These are phyloP conservation scores for Kodamaea derodonti DNA, from an alignment of 1,139 yeast genomes.

Conservation along the genomic window DNA sequence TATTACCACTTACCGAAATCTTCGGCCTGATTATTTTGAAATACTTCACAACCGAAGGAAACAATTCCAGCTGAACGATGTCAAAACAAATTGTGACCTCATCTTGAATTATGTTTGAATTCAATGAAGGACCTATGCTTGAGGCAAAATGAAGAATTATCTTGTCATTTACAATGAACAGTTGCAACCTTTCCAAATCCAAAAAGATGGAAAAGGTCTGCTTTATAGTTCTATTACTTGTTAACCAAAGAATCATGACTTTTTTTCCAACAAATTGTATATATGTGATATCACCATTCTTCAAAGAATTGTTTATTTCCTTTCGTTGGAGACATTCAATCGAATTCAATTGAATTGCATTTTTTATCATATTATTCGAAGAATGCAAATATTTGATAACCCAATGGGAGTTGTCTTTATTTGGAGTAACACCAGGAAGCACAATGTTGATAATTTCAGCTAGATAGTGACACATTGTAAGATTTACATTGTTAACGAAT, in stretches of 20 bases:
- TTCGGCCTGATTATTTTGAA: background rate
- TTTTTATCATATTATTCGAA: constrained; percentile 2
- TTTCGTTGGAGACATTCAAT: background rate
- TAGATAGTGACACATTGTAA: constrained; percentile 3
- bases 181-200: background rate
- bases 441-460: background rate
- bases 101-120: too few species aligned
- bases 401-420: background rate
- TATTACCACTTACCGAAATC: background rate
- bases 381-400: constrained; percentile 1
- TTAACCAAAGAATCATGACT: constrained; percentile 7
- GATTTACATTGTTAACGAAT: background rate
- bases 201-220: background rate
- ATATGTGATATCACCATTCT: constrained; percentile 3
- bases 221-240: background rate
- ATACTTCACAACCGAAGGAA: background rate
- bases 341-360: constrained; percentile 4
- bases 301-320: constrained; percentile 1
- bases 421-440: background rate
- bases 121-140: too few species aligned
- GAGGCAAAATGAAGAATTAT: too few species aligned
- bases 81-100: background rate
- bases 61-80: background rate
- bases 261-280: constrained; percentile 5
- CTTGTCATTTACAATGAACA: background rate